Base-by-base conservation (phyloP, 805 yeast species). In the Kockiozyma suomiensis region DNA sequence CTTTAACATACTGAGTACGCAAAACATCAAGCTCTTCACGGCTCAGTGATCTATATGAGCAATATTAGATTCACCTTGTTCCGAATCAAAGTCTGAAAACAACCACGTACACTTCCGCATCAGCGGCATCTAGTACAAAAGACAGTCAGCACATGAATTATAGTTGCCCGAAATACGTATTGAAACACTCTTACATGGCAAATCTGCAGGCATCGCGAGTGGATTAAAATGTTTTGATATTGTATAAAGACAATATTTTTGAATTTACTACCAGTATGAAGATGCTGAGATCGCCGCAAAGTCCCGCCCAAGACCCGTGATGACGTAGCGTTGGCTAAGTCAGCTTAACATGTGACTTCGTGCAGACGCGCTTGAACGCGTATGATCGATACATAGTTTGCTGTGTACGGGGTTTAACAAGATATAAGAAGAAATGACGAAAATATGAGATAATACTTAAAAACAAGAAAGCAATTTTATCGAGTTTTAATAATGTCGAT, bases 1-100 rank as follows among this genome's bases (percentile, higher is more conserved):
- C 98, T 1, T 86, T 78, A 28, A 84, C 82, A 42, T 89, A 90
- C 69, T 90, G 97, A 67, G 85, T 82, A 64, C 83, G 85, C 32
- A 94, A 80, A 0, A 91, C 81, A 15, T 83, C 86, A 43, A 94
- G 79, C 69, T 93, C 96, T 58, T 86, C 65, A 3, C 50, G 62
- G n/a, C 40, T 53, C 21, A 63, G 46, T 7, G 66, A 61, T 49
- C 63, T 54, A 28, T 19, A 42, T 7, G 40, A 23, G 15, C 15
- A 30, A 26, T 33, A 13, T 7, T 7, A 17, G 21, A 26, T 13
- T 21, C 17, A 19, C 21, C 23, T 13, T 5, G 15, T 1, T 4
- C 15, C 46, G 23, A n/a, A 32, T 23, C 40, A 32, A 17, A 7
- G n/a, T n/a, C 17, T 32, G 50, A 17, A 4, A 12, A 10, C 26